These are phyloP conservation scores for Phyllostachys edulis DNA, from an alignment of 176 grass and related monocot species.

Conservation along the genomic window DNA sequence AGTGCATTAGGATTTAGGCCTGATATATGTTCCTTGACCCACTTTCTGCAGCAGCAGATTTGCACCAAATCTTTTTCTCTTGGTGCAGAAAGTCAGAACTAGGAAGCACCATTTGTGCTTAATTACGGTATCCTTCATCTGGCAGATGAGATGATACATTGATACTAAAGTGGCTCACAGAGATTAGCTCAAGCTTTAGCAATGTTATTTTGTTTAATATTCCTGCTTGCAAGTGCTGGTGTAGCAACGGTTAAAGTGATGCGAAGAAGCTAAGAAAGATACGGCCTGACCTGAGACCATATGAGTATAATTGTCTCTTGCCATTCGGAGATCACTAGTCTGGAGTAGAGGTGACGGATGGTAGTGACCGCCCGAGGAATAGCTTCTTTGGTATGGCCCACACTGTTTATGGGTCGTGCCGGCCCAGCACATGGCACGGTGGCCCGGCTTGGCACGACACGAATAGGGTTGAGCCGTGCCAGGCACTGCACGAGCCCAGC, in stretches of 20 bases:
- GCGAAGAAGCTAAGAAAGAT: background rate
- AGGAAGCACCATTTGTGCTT: background rate
- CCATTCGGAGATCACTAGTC: too few species aligned
- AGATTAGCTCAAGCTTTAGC: background rate
- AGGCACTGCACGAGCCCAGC: too few species aligned
- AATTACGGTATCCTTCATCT: background rate
- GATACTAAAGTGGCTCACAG: background rate
- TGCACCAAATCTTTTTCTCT: background rate
- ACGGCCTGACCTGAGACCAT: background rate
- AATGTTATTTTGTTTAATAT: background rate
- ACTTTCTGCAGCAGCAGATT: background rate
- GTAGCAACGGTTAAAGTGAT: background rate
- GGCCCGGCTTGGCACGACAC: too few species aligned
- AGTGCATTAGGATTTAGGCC: too few species aligned
- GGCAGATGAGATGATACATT: background rate
- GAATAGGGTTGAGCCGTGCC: too few species aligned
- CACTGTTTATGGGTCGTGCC: too few species aligned
- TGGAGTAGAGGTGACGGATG: too few species aligned
- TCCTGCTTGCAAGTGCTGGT: background rate
- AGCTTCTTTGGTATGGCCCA: too few species aligned
- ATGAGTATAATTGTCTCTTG: too few species aligned
- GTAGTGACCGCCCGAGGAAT: too few species aligned
- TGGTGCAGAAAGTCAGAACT: background rate
- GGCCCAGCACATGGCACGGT: too few species aligned
- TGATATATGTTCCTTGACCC: background rate